phyloP scores from a whole-genome alignment of 352 stramenopile species.

The Pythium oligandrum region DNA sequence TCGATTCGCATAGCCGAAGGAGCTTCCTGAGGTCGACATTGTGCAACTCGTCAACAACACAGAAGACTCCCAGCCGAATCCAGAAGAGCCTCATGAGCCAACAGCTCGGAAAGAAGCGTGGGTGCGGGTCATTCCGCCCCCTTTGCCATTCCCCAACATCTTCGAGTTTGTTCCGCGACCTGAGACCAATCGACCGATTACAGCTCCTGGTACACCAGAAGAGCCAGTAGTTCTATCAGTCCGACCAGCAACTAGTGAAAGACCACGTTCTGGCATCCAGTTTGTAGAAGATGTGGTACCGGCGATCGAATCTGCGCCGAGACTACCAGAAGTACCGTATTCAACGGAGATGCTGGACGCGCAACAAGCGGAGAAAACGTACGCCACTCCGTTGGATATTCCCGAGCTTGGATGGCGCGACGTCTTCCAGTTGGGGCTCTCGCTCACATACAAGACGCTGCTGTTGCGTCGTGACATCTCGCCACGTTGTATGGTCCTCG shows the following conservation, averaged over 20 bases:
- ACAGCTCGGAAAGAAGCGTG: constrained; percentile 34
- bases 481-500: constrained; percentile 23
- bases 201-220: neutral
- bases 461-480: constrained; percentile 53
- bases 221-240: neutral
- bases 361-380: constrained; percentile 43
- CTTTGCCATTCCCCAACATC: constrained; percentile 31
- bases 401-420: constrained; percentile 42
- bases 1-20: too few species aligned
- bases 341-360: constrained; percentile 21
- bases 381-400: constrained; percentile 32
- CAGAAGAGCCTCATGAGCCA: too few species aligned
- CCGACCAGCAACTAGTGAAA: neutral
- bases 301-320: too few species aligned
- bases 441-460: constrained; percentile 42
- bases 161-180: constrained; percentile 34
- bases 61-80: too few species aligned
- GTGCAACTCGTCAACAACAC: too few species aligned
- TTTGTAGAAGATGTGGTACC: too few species aligned
- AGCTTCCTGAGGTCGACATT: too few species aligned
- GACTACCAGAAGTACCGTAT: neutral
- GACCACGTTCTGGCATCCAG: neutral
- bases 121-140: constrained; percentile 20
- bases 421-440: constrained; percentile 40
- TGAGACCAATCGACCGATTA: neutral